A percentile compares a stretch with the other conserved stretches of the same genome.
Conservation (phyloP, 2,329 filamentous ascomycete genomes). For the Colletotrichum scovillei region DNA sequence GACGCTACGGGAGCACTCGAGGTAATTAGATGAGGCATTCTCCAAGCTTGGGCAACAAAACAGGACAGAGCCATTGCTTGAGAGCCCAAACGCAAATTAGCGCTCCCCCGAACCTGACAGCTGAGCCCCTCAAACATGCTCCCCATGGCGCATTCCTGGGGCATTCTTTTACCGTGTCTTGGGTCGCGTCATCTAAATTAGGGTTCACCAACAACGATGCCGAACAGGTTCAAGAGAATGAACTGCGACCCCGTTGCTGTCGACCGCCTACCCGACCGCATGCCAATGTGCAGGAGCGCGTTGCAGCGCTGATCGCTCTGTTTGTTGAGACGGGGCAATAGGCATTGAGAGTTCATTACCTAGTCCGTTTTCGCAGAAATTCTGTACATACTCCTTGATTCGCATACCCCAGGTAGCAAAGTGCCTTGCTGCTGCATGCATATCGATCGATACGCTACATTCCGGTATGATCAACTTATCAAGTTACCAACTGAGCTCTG, state of each 20-base stretch:
- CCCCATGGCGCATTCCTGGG: background rate
- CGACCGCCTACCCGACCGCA: background rate
- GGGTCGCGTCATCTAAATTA: background rate
- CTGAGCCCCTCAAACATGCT: background rate
- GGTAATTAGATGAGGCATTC: background rate
- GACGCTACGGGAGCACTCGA: background rate
- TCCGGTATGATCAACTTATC: background rate
- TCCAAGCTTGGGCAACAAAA: no score
- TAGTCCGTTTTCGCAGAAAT: background rate
- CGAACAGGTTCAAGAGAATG: background rate
- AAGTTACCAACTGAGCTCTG: background rate
- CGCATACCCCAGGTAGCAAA: background rate
- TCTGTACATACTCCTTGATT: background rate
- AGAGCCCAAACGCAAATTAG: background rate
- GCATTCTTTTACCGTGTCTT: background rate
- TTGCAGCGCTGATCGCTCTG: background rate
- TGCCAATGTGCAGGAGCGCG: background rate
- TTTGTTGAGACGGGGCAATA: background rate
- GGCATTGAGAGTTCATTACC: background rate
- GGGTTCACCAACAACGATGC: background rate
- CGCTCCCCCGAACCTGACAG: background rate
- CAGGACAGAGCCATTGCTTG: background rate
- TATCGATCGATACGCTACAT: background rate
- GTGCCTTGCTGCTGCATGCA: background rate
- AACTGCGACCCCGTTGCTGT: background rate